Base-by-base conservation (phyloP, 106 monocot genomes). In the Apostasia shenzhenica region DNA sequence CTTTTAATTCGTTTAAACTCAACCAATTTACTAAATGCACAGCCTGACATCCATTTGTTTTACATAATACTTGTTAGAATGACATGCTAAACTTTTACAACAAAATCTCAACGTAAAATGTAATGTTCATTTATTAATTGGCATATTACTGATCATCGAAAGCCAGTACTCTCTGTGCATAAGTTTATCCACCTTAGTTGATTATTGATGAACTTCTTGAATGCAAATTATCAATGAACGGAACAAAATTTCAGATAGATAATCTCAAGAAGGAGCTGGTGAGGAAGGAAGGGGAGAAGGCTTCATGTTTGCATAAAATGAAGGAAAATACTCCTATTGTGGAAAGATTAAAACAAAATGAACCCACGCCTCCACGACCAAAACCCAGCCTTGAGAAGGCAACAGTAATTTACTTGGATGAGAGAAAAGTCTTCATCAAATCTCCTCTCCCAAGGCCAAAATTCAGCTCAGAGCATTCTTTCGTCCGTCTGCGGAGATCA, bases 181-280 rank as follows among this genome's bases (percentile, higher is more conserved):
- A 26, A 26, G 26, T 26, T 26, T 26, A 26, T 26, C 26, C 26
- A 26, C 26, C 26, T 26, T 26, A 26, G 26, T 26, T 26, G 26
- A 26, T 26, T 26, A 26, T 26, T 26, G 26, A 26, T 26, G 26
- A 26, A 26, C 26, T 26, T 26, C 26, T 26, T 26, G 26, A 26
- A 26, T 26, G 26, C 26, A 26, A 26, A 26, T 26, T 26, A 63
- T 41, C 40, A 45, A 45, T 60, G 60, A 60, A 2, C 12, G 5
- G 4, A 48, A 60, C 55, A 53, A 54, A 43, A 54, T 41, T 79
- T 72, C 71, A 88, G 89, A 68, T 89, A 61, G 80, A 77, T 67
- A 78, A 41, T 69, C 79, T 89, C 9, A 89, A 85, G 72, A 85
- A 82, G 66, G 82, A 79, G 53, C 48, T 89, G 44, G 77, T 74